Conservation (phyloP, 148 eudicot species). For the Arctostaphylos glauca region DNA sequence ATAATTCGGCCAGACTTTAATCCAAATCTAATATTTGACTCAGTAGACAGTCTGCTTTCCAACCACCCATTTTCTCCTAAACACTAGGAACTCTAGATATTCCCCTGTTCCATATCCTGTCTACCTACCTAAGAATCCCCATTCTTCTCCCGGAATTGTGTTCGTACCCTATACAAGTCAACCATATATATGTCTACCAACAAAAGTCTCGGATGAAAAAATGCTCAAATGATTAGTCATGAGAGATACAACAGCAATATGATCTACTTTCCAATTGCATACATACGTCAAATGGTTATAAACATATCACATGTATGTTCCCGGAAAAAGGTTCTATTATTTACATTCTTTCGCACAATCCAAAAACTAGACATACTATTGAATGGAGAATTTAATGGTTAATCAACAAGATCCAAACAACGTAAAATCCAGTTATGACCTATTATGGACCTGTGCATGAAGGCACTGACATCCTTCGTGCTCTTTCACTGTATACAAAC, state of each 20-base stretch:
- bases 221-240: background rate
- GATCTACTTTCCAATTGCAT: background rate
- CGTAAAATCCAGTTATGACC: background rate
- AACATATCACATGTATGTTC: background rate
- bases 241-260: background rate
- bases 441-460: background rate
- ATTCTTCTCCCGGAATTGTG: background rate
- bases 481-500: constrained; percentile 9
- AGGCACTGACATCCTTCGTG: background rate
- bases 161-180: background rate
- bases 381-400: background rate
- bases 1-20: background rate
- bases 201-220: background rate
- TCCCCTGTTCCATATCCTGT: background rate
- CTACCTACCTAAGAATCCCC: background rate
- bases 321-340: background rate
- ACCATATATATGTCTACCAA: background rate
- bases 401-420: background rate
- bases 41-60: background rate
- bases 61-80: background rate
- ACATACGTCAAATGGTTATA: background rate
- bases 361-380: background rate
- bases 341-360: background rate
- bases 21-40: background rate
- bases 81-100: background rate